These are phyloP conservation scores for Lachnellula hyalina DNA, from an alignment of 2,329 filamentous ascomycete genomes.

Conservation along the genomic window DNA sequence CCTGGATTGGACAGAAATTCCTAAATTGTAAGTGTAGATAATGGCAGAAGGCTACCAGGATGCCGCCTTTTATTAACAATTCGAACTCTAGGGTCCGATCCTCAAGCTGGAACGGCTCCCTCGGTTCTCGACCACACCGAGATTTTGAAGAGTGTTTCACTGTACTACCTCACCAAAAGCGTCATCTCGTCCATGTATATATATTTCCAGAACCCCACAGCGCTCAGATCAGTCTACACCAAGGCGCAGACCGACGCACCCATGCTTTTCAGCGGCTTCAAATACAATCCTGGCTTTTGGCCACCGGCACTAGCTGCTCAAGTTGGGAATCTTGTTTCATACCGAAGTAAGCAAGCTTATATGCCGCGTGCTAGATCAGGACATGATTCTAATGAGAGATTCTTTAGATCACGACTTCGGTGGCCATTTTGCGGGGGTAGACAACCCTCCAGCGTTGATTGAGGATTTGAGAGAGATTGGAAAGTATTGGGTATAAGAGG, in stretches of 20 bases:
- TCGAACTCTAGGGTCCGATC: slow-evolving; percentile 14
- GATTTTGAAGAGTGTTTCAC: slow-evolving; percentile 14
- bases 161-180: slow-evolving; percentile 16
- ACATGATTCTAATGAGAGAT: neutral
- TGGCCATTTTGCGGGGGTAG: slow-evolving; percentile 17
- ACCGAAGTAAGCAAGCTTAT: neutral
- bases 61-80: neutral
- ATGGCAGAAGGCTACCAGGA: neutral
- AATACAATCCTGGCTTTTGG: slow-evolving; percentile 18
- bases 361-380: neutral
- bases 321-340: neutral
- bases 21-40: neutral
- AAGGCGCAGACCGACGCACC: slow-evolving; percentile 21
- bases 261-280: slow-evolving; percentile 19
- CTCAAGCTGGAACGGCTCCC: slow-evolving; percentile 13
- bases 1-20: slow-evolving; percentile 12
- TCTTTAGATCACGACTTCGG: slow-evolving; percentile 19
- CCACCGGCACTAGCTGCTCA: neutral
- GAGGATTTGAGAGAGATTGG: slow-evolving; percentile 17
- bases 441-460: slow-evolving; percentile 19
- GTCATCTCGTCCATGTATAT: slow-evolving; percentile 34
- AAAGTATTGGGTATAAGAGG: slow-evolving; percentile 7
- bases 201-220: slow-evolving; percentile 34
- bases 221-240: slow-evolving; percentile 33
- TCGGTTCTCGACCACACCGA: slow-evolving; percentile 14